These are phyloP conservation scores for Mortierella sp. DNA, from an alignment of 371 early-diverging fungal genomes.

Conservation along the genomic window DNA sequence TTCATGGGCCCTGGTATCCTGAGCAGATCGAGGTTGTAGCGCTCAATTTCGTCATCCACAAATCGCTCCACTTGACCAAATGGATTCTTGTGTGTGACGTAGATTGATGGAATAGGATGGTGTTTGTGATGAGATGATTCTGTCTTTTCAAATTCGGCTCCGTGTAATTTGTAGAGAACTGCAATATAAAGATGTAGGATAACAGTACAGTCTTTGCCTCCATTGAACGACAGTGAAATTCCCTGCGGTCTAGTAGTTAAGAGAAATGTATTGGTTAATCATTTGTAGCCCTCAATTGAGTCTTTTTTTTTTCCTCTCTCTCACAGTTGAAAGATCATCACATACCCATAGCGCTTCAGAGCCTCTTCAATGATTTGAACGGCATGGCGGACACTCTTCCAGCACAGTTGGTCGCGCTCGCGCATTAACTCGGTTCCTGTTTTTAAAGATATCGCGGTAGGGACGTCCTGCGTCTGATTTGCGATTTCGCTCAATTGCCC, in stretches of 20 bases:
- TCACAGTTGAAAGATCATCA: constrained; percentile 2
- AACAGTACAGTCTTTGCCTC: constrained; percentile 98
- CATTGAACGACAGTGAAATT: constrained; percentile 91
- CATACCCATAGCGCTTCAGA: constrained; percentile 73
- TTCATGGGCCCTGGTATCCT: constrained; percentile 85
- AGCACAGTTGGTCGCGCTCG: constrained; percentile 40
- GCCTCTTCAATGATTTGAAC: constrained; percentile 77
- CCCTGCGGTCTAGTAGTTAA: constrained; percentile 60
- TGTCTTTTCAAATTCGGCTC: constrained; percentile 10
- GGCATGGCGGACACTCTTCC: constrained; percentile 60
- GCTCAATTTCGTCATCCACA: constrained; percentile 74
- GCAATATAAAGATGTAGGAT: constrained; percentile 86
- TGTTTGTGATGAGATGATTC: background rate
- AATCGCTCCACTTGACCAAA: constrained; percentile 93
- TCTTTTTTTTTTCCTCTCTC: too few relatives aligned
- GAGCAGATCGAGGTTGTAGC: constrained; percentile 78
- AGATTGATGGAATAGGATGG: constrained; percentile 67
- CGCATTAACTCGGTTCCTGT: constrained; percentile 19
- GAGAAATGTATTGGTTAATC: background rate
- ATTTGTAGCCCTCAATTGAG: background rate
- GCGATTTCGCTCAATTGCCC: constrained; percentile 19
- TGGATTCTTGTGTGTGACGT: constrained; percentile 80
- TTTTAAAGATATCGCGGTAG: constrained; percentile 1
- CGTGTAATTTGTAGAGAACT: constrained; percentile 62
- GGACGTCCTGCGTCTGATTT: background rate